phyloP scores from a whole-genome alignment of 116 monocot genomes.

The Phalaenopsis hybrid region DNA sequence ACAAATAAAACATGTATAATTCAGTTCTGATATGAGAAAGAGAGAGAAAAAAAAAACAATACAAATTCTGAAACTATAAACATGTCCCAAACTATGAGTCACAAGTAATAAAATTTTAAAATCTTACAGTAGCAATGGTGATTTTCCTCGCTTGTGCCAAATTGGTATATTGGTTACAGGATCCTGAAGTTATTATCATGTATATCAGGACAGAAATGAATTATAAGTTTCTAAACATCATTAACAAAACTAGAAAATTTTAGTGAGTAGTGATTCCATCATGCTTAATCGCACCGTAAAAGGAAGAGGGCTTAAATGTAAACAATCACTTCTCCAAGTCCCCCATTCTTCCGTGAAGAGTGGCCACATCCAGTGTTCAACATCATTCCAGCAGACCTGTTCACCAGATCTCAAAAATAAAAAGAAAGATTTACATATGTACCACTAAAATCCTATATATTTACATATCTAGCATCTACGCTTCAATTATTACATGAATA shows the following conservation, averaged over 20 bases:
- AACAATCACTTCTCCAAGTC: constrained; percentile 68
- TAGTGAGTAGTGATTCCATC: neutral
- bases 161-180: constrained; percentile 80
- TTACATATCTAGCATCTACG: too few species aligned
- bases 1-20: neutral
- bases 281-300: constrained; percentile 41
- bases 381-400: constrained; percentile 83
- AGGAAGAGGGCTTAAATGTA: constrained; percentile 67
- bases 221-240: neutral
- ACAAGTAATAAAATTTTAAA: constrained; percentile 7
- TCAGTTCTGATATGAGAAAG: neutral
- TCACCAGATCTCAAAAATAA: neutral
- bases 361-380: constrained; percentile 98
- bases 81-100: neutral
- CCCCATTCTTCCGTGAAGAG: constrained; percentile 91
- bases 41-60: neutral
- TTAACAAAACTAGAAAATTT: neutral
- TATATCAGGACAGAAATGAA: neutral
- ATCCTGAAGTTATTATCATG: constrained; percentile 47
- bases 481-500: too few species aligned
- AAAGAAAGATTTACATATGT: too few species aligned
- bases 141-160: constrained; percentile 37
- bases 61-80: neutral
- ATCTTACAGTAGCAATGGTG: constrained; percentile 82
- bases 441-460: too few species aligned